Base-by-base conservation (phyloP, 202 grass and related monocot genomes). In the Setaria italica region DNA sequence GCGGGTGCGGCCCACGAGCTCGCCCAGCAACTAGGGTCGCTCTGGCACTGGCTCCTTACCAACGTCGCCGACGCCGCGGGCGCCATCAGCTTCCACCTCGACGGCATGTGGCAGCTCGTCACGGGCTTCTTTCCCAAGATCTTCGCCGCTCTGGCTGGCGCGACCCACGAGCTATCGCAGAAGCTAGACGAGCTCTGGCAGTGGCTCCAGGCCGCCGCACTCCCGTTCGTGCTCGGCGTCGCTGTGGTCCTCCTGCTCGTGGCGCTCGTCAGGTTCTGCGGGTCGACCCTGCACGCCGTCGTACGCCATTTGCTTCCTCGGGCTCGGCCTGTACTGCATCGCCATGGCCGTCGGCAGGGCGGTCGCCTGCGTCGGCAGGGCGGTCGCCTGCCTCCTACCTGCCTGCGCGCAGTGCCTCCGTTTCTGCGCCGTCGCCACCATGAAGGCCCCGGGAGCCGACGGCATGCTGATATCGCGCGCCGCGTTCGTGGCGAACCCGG, bases 401-500 rank as follows among this genome's bases (percentile, higher is more conserved):
- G 3, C 20, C 78, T 75, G 78, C 78, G 32, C 0, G 1, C 68
- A 2, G 11, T 85, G 82, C 50, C 37, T 16, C 0, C 5, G 9
- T 1, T 7, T 2, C 29, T 75, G 39, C 70, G 65, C 13, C 74
- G 19, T 0, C 34, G 25, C 25, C 29, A 4, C 82, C 82, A 89
- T 85, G 87, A 74, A 11, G 2, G 81, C 69, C 0, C 81, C 87
- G 2, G 87, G 55, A 10, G 69, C 68, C 76, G 49, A 41, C 51
- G 69, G 60, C 11, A 15, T 4, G 49, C 6, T 68, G 20, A 89
- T 89, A 16, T 89, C 76, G 30, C 82, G 69, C 15, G 15, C 60
- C 0, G 82, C 76, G 48, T 84, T 84, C 80, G 29, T 0, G 30
- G 75, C 25, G 25, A 25, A 25, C 25, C 25, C 25, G 25, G 25